phyloP scores from a whole-genome alignment of 2,329 filamentous ascomycete species.

The Claviceps humidiphila region DNA sequence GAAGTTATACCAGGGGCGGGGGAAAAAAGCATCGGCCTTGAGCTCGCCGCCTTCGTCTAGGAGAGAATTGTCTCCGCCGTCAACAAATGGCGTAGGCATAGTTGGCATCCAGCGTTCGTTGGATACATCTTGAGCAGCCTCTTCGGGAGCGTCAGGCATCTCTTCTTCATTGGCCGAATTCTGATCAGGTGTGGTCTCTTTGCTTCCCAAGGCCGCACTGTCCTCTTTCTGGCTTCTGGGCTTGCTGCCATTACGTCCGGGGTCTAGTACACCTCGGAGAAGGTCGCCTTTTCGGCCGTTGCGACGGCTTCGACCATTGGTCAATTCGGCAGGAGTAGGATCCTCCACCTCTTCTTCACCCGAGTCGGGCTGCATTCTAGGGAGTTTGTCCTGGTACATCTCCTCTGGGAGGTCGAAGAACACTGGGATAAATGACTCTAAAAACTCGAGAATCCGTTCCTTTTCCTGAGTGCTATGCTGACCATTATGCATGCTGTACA shows the following conservation, averaged over 20 bases:
- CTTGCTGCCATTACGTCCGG: conserved; percentile 55
- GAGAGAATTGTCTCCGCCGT: conserved; percentile 37
- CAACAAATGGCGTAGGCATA: conserved; percentile 42
- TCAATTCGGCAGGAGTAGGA: conserved; percentile 54
- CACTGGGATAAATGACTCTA: conserved; percentile 59
- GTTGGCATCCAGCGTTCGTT: conserved; percentile 53
- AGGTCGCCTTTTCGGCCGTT: conserved; percentile 69
- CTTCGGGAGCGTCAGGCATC: conserved; percentile 46
- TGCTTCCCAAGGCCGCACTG: conserved; percentile 64
- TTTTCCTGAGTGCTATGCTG: conserved; percentile 62
- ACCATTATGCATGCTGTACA: conserved; percentile 54
- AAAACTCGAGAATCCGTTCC: conserved; percentile 60
- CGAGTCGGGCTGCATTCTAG: conserved; percentile 55
- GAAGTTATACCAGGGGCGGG: conserved; percentile 71
- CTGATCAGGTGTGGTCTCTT: conserved; percentile 78
- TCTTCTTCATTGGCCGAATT: conserved; percentile 70
- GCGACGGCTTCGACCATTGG: conserved; percentile 54
- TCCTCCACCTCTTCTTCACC: conserved; percentile 71
- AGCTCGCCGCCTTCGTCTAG: conserved; percentile 48
- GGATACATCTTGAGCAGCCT: conserved; percentile 48
- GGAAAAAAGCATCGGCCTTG: conserved; percentile 69
- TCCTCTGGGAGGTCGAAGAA: conserved; percentile 69
- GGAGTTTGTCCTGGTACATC: conserved; percentile 50
- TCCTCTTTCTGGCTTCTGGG: conserved; percentile 65
- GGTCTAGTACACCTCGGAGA: conserved; percentile 76